Base-by-base conservation (phyloP, 2,329 filamentous ascomycete genomes). In the Arthrobotrys conoides region DNA sequence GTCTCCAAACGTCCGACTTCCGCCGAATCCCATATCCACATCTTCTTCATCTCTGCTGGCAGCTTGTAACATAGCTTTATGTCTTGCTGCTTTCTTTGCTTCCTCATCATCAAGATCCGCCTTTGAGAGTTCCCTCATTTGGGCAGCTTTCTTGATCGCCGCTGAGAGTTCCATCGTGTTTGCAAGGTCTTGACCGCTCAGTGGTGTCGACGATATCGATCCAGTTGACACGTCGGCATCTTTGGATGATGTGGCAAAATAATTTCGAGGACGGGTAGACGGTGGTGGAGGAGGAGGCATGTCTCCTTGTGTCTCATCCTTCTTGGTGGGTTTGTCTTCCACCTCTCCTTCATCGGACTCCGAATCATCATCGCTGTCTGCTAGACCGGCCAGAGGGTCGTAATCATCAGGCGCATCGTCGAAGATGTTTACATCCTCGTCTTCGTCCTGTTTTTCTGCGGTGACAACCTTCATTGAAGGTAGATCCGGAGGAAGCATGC, bases 1-100 rank as follows among this genome's bases (percentile, higher is more conserved):
- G 82, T 97, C 96, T 68, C 93, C 94, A 82, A 93, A 91, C 36
- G 82, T 81, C 30, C 95, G 89, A 83, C 92, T 96, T 20, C 91
- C 93, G 38, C 96, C 96, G 83, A 99, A 98, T 77, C 94, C 95
- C 87, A 98, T 89, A 83, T 99, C 96, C 85, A 99, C 88, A 85
- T 99, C 95, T 72, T 95, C 91, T 59, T 94, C 90, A 83, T 98
- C 95, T 59, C 94, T 89, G 81, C 92, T 91, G 70, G 90, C 89
- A 76, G 88, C 88, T 81, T 91, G 87, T 5, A 97, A 87, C 86
- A 97, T 92, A 80, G 89, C 91, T 84, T 90, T 91, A 65, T 91
- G 89, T 6, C 91, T 90, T 63, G 90, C 90, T 80, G 91, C 89
- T 79, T 90, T 89, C 0, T 89, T 89, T 5, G 85, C 85, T 76